Conservation (phyloP, 1,139 yeast species). For the Geotrichum klebahnii region DNA sequence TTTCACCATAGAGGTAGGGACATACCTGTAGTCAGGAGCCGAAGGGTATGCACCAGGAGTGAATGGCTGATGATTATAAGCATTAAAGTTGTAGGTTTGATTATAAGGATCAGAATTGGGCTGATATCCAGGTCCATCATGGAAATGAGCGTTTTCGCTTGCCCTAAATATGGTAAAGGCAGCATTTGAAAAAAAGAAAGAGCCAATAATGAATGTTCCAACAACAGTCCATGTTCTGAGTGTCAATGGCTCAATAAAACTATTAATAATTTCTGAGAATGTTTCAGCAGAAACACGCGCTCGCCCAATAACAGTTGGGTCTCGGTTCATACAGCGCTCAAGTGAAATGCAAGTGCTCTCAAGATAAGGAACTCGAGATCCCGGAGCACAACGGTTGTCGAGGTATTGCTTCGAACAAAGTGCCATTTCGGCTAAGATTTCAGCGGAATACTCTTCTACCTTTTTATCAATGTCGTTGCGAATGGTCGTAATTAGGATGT, state of each 20-base stretch:
- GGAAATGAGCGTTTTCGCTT: background rate
- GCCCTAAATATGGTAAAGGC: conserved; percentile 13
- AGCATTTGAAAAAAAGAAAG: conserved; percentile 15
- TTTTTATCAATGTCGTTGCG: conserved; percentile 66
- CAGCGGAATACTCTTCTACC: conserved; percentile 58
- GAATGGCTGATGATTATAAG: background rate
- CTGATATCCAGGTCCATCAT: background rate
- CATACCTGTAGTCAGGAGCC: background rate
- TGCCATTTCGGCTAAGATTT: conserved; percentile 62
- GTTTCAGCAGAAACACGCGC: conserved; percentile 77
- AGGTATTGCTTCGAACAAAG: conserved; percentile 66
- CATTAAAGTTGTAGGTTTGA: background rate
- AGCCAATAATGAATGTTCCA: conserved; percentile 42
- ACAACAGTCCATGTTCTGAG: conserved; percentile 64
- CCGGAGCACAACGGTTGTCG: conserved; percentile 62
- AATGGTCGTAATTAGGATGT: conserved; percentile 56
- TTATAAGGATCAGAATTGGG: background rate
- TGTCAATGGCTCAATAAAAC: conserved; percentile 68
- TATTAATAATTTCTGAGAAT: conserved; percentile 73
- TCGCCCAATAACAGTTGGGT: conserved; percentile 70
- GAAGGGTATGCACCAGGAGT: background rate
- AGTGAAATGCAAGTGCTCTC: conserved; percentile 68
- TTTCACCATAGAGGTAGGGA: background rate
- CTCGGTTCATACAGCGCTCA: conserved; percentile 82
- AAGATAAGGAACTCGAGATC: conserved; percentile 59